Base-by-base conservation (phyloP, 2,329 filamentous ascomycete species). In the Fusarium incarnatum region DNA sequence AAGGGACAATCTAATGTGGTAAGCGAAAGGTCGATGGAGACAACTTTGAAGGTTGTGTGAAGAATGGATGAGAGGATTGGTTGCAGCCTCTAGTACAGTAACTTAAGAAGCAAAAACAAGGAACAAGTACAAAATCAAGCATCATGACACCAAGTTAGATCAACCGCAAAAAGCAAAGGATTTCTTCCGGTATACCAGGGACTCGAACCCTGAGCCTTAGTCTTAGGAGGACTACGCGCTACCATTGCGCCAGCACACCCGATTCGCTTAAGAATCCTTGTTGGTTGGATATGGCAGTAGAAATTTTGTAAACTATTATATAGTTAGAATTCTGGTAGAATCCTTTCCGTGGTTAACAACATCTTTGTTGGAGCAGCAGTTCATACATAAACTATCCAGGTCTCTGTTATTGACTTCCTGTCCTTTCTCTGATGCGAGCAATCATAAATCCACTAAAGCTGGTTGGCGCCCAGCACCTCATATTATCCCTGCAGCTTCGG, bases 141-240 rank as follows among this genome's bases (percentile, higher is more conserved):
- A 41, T 46, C 23, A 15, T 9, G 42, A 52, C 40, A 15, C 18
- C 20, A 11, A 13, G 4, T 40, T 4, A 11, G 5, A 6, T n/a
- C 11, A 11, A 30, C 9, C 8, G 5, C n/a, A 37, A 18, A 27
- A 37, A 16, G 2, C 12, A 16, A 25, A 13, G 18, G 72, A 25
- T 23, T 46, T 44, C 27, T 28, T 15, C 28, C 60, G 72, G 75
- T 78, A 75, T 75, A 76, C 77, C 58, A 79, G 77, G 77, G 78
- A 80, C 77, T 80, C 78, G 78, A 80, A 80, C 78, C 78, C 78
- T 79, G 77, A 80, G 73, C 78, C 78, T 79, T 77, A 79, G 78
- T 78, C 78, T 79, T 80, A 79, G 78, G 78, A 79, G 78, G 78
- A 78, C 77, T 79, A 76, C 76, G 77, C 78, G 78, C 78, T 79